These are phyloP conservation scores for Arachis monticola DNA, from an alignment of 331 rosid genomes.

Conservation along the genomic window DNA sequence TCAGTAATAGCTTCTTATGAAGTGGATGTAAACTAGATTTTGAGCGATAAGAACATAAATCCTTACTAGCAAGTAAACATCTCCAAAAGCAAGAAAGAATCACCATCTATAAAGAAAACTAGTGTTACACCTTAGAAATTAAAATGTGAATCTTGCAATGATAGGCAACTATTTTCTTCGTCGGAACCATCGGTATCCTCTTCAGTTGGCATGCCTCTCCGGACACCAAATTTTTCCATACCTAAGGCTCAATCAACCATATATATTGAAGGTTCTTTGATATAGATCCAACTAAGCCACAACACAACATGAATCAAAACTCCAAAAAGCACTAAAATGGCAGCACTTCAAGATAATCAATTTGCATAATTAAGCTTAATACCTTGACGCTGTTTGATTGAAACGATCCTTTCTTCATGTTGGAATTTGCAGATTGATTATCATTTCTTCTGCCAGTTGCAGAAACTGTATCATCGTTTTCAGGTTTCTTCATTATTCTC, in stretches of 20 bases:
- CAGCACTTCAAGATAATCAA: neutral
- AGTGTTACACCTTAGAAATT: neutral
- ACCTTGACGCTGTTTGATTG: slow-evolving; percentile 52
- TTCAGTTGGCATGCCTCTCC: no score
- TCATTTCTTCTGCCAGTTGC: slow-evolving; percentile 28
- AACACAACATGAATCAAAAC: neutral
- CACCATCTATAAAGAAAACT: neutral
- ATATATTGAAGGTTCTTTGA: no score
- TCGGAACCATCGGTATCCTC: no score
- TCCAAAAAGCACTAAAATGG: slow-evolving; percentile 4
- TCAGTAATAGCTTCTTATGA: slow-evolving; percentile 6
- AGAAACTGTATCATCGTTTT: slow-evolving; percentile 43
- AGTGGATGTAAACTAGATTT: slow-evolving; percentile 19
- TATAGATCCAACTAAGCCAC: no score
- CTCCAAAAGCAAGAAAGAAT: slow-evolving; percentile 12
- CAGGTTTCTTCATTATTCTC: slow-evolving; percentile 55
- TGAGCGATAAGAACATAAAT: slow-evolving; percentile 1
- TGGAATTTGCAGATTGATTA: slow-evolving; percentile 26
- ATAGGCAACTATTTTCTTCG: neutral
- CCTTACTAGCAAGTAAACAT: slow-evolving; percentile 1
- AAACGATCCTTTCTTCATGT: slow-evolving; percentile 44
- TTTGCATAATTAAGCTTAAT: neutral
- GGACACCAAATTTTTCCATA: neutral
- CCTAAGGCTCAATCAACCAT: no score
- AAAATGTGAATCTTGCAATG: neutral